These are phyloP conservation scores for Boletus vinaceobasis DNA, from an alignment of 768 basidiomycete genomes.

Conservation along the genomic window DNA sequence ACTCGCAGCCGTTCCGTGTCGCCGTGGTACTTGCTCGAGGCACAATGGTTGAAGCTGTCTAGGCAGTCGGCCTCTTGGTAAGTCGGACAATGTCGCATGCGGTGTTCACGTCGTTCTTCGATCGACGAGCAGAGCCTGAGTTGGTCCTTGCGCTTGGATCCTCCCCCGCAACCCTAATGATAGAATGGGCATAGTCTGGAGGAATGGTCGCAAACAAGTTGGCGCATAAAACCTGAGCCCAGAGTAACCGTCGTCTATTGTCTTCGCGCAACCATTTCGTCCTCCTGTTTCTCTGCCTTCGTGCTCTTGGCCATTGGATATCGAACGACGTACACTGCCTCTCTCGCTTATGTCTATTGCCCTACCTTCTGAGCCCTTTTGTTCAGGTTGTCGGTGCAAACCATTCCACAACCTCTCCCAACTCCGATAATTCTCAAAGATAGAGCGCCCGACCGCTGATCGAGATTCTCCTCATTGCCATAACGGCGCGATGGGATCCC, in stretches of 20 bases:
- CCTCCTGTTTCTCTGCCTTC: neutral
- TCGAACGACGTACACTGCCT: neutral
- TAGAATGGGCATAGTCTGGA: neutral
- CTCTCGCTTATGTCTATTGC: neutral
- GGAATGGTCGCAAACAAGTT: neutral
- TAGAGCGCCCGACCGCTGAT: neutral
- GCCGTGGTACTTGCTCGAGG: neutral
- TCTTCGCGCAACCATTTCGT: neutral
- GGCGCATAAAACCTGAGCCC: neutral
- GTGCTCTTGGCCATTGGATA: neutral
- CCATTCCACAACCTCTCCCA: neutral
- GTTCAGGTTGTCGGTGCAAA: neutral
- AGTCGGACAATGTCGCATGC: neutral
- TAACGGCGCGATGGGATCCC: conserved; percentile 7
- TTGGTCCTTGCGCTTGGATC: neutral
- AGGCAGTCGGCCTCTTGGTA: neutral
- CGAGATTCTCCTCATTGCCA: neutral
- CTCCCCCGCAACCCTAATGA: neutral
- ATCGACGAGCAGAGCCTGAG: neutral
- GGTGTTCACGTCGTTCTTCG: neutral
- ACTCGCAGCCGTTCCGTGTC: neutral
- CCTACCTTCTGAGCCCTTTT: neutral
- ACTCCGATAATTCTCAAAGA: neutral
- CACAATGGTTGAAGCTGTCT: neutral
- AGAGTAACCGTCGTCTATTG: neutral